Evolutionary conservation across 2,329 filamentous ascomycete genomes (phyloP).

Genomic region (Atkinsonella texensis): DNA sequence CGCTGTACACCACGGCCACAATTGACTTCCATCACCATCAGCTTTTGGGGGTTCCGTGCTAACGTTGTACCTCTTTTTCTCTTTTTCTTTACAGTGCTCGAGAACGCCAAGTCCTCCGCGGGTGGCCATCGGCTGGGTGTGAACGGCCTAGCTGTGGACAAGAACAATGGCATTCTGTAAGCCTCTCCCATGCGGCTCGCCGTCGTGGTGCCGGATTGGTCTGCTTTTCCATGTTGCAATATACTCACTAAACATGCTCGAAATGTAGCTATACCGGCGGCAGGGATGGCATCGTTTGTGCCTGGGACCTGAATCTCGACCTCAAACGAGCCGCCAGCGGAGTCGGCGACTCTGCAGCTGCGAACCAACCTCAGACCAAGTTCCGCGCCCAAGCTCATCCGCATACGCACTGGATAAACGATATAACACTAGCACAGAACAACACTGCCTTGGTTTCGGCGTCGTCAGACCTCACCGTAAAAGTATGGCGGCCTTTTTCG

Average conservation of each 20-base stretch:
- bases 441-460: constrained; percentile 75
- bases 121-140: constrained; percentile 89
- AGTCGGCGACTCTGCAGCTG: constrained; percentile 16
- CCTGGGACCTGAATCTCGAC: constrained; percentile 79
- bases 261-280: constrained; percentile 76
- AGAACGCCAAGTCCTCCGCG: constrained; percentile 43
- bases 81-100: constrained; percentile 33
- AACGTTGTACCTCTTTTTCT: neutral
- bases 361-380: constrained; percentile 32
- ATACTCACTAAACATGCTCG: neutral
- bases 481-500: constrained; percentile 73
- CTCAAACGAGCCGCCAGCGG: constrained; percentile 28
- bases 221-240: too few relatives aligned
- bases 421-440: constrained; percentile 68
- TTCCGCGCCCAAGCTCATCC: constrained; percentile 55
- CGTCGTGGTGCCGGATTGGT: too few relatives aligned
- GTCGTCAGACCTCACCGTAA: constrained; percentile 88
- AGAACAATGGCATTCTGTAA: constrained; percentile 74
- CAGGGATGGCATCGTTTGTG: constrained; percentile 88
- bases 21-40: neutral
- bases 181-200: constrained; percentile 17
- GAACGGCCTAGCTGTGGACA: constrained; percentile 85
- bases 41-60: neutral
- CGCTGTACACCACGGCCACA: neutral
- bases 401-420: constrained; percentile 94